Conservation (phyloP, 1,139 yeast species). For the Yamadazyma pseudoaaseri region DNA sequence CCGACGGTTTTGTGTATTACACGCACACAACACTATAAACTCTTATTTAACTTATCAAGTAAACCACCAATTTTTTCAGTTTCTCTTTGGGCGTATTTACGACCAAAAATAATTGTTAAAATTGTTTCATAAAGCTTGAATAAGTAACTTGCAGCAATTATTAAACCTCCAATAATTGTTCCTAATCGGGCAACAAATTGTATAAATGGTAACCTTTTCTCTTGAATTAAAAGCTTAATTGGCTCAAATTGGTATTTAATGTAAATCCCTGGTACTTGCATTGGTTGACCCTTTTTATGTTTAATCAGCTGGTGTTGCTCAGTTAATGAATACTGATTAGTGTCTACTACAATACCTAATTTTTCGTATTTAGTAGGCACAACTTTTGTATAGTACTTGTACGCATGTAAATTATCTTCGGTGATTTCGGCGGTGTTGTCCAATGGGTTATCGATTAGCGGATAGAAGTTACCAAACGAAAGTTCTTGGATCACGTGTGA, state of each 20-base stretch:
- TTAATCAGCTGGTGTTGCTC: slow-evolving; percentile 39
- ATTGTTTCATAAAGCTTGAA: slow-evolving; percentile 50
- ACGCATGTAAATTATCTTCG: slow-evolving; percentile 41
- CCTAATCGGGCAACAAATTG: slow-evolving; percentile 77
- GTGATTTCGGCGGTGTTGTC: slow-evolving; percentile 69
- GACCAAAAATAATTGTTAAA: slow-evolving; percentile 46
- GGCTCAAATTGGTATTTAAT: slow-evolving; percentile 90
- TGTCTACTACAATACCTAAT: slow-evolving; percentile 69
- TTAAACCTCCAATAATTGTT: slow-evolving; percentile 75
- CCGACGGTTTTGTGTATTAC: too few species aligned
- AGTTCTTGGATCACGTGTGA: slow-evolving; percentile 84
- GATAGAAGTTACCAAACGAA: slow-evolving; percentile 89
- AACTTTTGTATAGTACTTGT: slow-evolving; percentile 69
- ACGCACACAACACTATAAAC: too few species aligned
- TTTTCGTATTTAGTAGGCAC: slow-evolving; percentile 81
- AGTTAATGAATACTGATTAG: slow-evolving; percentile 84
- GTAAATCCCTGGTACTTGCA: slow-evolving; percentile 71
- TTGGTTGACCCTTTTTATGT: slow-evolving; percentile 21
- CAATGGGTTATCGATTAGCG: slow-evolving; percentile 80
- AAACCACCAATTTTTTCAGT: slow-evolving; percentile 50
- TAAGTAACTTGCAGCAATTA: slow-evolving; percentile 51
- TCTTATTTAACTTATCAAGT: too few species aligned
- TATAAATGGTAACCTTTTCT: slow-evolving; percentile 69
- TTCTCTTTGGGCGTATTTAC: slow-evolving; percentile 50
- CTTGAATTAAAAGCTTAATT: slow-evolving; percentile 65